Evolutionary conservation across 495 filamentous ascomycete genomes (phyloP).

Genomic region (Symbiotaphrina buchneri): DNA sequence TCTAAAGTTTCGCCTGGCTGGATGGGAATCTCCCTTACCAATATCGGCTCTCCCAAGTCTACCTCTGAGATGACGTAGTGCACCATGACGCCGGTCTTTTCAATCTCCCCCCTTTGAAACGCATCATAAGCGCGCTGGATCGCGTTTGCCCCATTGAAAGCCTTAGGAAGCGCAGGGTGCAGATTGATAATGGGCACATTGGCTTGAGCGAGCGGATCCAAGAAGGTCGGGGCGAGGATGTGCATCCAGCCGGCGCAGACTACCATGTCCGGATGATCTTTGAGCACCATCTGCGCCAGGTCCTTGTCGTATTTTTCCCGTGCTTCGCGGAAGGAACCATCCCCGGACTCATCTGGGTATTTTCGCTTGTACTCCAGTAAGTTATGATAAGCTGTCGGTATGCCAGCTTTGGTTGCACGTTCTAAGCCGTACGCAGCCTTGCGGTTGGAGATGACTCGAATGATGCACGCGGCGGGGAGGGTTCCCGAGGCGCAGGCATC

Average conservation of each 20-base stretch:
- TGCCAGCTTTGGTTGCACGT: conserved; percentile 43
- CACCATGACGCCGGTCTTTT: conserved; percentile 81
- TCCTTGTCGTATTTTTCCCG: conserved; percentile 60
- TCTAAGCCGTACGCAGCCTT: conserved; percentile 57
- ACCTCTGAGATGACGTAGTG: conserved; percentile 54
- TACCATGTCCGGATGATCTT: conserved; percentile 46
- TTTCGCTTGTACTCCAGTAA: conserved; percentile 38
- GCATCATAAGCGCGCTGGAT: conserved; percentile 62
- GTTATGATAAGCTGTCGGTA: conserved; percentile 75
- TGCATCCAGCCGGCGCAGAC: conserved; percentile 56
- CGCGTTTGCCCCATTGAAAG: conserved; percentile 58
- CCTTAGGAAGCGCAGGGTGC: conserved; percentile 56
- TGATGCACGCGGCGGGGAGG: conserved; percentile 38
- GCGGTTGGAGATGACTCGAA: conserved; percentile 66
- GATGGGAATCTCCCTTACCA: conserved; percentile 2
- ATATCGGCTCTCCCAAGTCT: conserved; percentile 2
- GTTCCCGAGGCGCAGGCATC: conserved; percentile 33
- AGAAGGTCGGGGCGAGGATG: conserved; percentile 36
- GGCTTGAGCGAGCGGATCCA: conserved; percentile 37
- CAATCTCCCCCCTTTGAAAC: conserved; percentile 45
- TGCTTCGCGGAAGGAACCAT: conserved; percentile 14
- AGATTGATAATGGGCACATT: conserved; percentile 62
- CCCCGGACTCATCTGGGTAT: conserved; percentile 3
- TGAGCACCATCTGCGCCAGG: conserved; percentile 46
- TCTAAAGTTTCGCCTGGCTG: conserved; percentile 1